Conservation (phyloP, 2,329 filamentous ascomycete genomes). For the Penicillium digitatum region DNA sequence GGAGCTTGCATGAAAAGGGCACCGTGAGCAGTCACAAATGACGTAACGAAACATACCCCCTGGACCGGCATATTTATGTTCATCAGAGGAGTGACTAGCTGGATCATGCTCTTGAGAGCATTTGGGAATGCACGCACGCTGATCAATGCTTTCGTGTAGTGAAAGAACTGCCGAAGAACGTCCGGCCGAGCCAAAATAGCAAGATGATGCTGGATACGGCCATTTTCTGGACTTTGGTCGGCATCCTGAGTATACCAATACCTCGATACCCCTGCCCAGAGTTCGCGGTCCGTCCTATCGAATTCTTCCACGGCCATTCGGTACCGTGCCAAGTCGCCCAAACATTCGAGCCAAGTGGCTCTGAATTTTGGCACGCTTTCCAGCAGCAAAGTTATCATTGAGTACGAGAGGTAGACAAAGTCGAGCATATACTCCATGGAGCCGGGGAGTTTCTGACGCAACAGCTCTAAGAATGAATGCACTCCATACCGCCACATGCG, state of each 20-base stretch:
- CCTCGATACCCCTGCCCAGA: constrained; percentile 74
- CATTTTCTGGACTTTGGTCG: constrained; percentile 69
- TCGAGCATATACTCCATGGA: constrained; percentile 85
- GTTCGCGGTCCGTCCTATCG: constrained; percentile 68
- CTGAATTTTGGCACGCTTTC: constrained; percentile 80
- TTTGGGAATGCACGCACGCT: constrained; percentile 54
- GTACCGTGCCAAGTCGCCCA: constrained; percentile 81
- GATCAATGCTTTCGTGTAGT: constrained; percentile 57
- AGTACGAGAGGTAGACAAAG: constrained; percentile 85
- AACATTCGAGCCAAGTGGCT: constrained; percentile 89
- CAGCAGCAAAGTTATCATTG: constrained; percentile 80
- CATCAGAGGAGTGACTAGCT: constrained; percentile 51
- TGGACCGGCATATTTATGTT: constrained; percentile 34
- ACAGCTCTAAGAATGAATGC: constrained; percentile 73
- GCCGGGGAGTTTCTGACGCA: constrained; percentile 68
- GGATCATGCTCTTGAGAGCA: constrained; percentile 54
- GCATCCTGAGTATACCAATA: constrained; percentile 84
- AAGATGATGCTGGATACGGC: constrained; percentile 81
- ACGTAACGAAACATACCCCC: constrained; percentile 41
- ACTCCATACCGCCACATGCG: constrained; percentile 95
- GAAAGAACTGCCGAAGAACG: constrained; percentile 55
- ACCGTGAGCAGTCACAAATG: constrained; percentile 54
- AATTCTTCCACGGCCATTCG: constrained; percentile 89
- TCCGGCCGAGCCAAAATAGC: constrained; percentile 62
- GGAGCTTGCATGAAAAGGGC: constrained; percentile 43